Evolutionary conservation across 306 rosid species (phyloP), one percentile per base, ranked within the genome.

Genomic region (Dalbergia oliveri): DNA sequence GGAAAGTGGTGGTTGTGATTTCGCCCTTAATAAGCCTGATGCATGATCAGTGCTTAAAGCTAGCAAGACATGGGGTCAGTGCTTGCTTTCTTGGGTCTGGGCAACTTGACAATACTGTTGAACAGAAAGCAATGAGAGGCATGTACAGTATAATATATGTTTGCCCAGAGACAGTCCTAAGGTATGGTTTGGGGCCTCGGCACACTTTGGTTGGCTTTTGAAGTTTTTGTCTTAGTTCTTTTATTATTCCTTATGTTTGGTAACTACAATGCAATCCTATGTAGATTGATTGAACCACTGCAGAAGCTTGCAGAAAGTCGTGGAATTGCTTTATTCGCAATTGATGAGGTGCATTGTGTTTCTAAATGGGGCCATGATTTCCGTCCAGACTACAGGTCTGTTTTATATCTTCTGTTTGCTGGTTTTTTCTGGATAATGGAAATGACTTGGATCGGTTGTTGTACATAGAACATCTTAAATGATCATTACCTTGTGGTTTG

Each of bases 281-380:
- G 81, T 88, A 92, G 97, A 84, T 88, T 94, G 86, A 85, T 94
- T 74, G 72, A 85, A 81, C 91, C 90, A 82, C 94, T 94, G 86
- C 97, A 90, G 76, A 81, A 64, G 75, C 91, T 94, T 73, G 97
- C 97, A 51, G 91, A 91, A 84, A 83, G 77, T 49, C 90, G 80
- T 50, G 97, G 98, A 21, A 94, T 94, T 81, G 95, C 97, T 71
- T 85, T 94, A 77, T 94, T 94, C 6, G 98, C 97, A 13, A 91
- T 94, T 66, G 98, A 94, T 83, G 98, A 94, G 86, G 98, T 88
- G 56, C 98, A 92, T 44, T 94, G 98, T 85, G 95, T 94, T 84
- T 94, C 98, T 11, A 92, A 94, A 81, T 92, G 98, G 98, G 98
- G 97, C 61, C 98, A 94, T 85, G 94, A 90, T 88, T 94, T 94